Conservation (phyloP, 2,329 filamentous ascomycete species). For the Dactylellina cionopaga region DNA sequence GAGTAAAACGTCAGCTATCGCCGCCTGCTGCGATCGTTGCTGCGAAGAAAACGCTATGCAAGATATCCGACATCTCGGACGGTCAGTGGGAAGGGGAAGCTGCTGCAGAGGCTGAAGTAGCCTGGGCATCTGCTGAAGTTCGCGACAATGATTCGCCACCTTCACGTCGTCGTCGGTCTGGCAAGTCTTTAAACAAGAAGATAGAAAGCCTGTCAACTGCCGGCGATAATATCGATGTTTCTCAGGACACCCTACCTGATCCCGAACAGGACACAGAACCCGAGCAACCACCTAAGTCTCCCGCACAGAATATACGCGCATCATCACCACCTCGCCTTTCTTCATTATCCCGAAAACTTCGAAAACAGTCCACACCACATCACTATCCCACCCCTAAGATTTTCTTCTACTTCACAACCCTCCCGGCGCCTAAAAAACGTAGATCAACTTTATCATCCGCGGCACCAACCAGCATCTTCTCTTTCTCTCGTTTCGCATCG, state of each 20-base stretch:
- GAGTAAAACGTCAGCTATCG: not conserved
- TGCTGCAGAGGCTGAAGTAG: not conserved
- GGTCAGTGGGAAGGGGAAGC: conserved; percentile 19
- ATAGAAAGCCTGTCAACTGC: too few relatives aligned
- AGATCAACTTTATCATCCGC: not conserved
- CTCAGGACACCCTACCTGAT: too few relatives aligned
- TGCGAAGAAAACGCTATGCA: conserved; percentile 18
- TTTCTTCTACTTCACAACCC: conserved; percentile 35
- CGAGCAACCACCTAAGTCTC: not conserved
- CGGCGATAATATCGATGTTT: too few relatives aligned
- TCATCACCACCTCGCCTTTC: not conserved
- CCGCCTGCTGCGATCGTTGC: conserved; percentile 17
- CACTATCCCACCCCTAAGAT: not conserved
- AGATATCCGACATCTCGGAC: conserved; percentile 33
- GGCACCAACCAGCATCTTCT: not conserved
- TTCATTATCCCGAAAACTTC: conserved; percentile 12
- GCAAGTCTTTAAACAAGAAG: too few relatives aligned
- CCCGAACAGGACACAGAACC: too few relatives aligned
- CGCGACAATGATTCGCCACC: too few relatives aligned
- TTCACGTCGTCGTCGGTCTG: too few relatives aligned
- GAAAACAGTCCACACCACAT: conserved; percentile 8
- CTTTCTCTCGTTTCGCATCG: conserved; percentile 2
- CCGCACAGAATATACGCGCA: too few relatives aligned
- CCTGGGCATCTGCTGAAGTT: not conserved
- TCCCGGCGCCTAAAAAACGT: conserved; percentile 25